A percentile compares a stretch with the other conserved stretches of the same genome.
Conservation (phyloP, 208 protist genomes). For the Leishmania major region DNA sequence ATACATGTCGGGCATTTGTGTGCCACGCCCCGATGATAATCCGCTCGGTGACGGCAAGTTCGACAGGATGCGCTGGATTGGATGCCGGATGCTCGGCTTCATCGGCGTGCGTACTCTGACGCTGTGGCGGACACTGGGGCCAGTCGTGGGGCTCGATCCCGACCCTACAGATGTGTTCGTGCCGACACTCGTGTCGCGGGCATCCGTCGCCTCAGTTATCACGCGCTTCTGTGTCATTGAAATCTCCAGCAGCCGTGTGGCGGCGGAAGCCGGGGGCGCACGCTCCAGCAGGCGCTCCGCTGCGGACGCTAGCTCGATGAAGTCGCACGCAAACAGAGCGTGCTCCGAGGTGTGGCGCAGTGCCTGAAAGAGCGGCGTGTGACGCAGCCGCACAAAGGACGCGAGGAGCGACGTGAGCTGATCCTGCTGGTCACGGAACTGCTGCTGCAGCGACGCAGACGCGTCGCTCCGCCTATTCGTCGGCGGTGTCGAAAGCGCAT, state of each 20-base stretch:
- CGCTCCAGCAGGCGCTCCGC: conserved; percentile 48
- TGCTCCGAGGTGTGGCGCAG: conserved; percentile 40
- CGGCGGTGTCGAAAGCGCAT: background rate
- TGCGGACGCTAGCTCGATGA: conserved; percentile 38
- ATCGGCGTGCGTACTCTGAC: conserved; percentile 27
- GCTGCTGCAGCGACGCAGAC: background rate
- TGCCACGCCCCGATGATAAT: background rate
- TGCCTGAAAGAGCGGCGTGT: conserved; percentile 28
- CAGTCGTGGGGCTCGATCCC: conserved; percentile 9
- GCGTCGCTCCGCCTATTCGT: background rate
- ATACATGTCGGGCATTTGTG: conserved; percentile 24
- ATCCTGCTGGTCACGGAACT: conserved; percentile 8
- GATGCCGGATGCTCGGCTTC: conserved; percentile 34
- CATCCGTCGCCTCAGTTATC: conserved; percentile 14
- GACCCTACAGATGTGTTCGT: conserved; percentile 17
- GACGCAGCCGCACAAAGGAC: conserved; percentile 36
- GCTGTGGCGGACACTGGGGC: background rate
- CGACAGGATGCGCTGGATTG: conserved; percentile 17
- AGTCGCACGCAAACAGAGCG: conserved; percentile 48
- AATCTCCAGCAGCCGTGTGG: conserved; percentile 7
- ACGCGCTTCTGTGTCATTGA: conserved; percentile 21
- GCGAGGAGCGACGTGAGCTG: conserved; percentile 25
- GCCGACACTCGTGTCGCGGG: conserved; percentile 19
- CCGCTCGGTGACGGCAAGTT: conserved; percentile 3
- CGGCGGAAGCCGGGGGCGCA: background rate